Evolutionary conservation across 352 stramenopile species (phyloP).

Genomic region (Phytophthora cryptogea): DNA sequence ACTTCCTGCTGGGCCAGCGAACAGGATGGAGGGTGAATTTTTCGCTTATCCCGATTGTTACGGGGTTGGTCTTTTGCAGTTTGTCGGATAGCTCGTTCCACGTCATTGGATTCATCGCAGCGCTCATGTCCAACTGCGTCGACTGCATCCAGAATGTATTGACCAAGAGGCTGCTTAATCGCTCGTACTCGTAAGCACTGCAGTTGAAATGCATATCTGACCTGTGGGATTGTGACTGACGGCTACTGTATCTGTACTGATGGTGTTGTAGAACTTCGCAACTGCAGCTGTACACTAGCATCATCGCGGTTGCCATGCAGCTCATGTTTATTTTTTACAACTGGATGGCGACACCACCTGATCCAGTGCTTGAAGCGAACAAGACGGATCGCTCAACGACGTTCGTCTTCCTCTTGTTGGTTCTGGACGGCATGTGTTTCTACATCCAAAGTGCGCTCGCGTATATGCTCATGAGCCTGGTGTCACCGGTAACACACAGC

Average conservation of each 20-base stretch:
- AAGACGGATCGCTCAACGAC: conserved; percentile 39
- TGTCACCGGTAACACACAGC: conserved; percentile 91
- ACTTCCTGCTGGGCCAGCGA: conserved; percentile 81
- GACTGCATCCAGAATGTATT: conserved; percentile 94
- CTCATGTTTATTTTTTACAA: conserved; percentile 79
- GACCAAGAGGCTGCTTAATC: conserved; percentile 87
- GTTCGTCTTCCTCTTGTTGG: conserved; percentile 60
- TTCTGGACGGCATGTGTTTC: conserved; percentile 81
- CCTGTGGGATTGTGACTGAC: conserved; percentile 1
- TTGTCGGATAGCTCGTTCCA: conserved; percentile 88
- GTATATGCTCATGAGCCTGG: conserved; percentile 91
- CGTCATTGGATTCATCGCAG: conserved; percentile 86
- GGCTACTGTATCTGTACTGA: background rate
- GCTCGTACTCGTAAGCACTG: conserved; percentile 68
- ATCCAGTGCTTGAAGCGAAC: conserved; percentile 25
- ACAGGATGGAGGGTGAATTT: conserved; percentile 84
- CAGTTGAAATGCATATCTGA: background rate
- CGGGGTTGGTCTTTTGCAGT: conserved; percentile 86
- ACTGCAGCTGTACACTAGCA: conserved; percentile 91
- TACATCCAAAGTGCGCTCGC: conserved; percentile 91
- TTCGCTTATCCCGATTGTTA: conserved; percentile 88
- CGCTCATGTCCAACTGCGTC: conserved; percentile 90
- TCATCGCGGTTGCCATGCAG: conserved; percentile 86
- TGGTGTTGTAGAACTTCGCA: conserved; percentile 60
- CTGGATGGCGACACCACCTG: conserved; percentile 49